Evolutionary conservation across 176 grass and related monocot genomes (phyloP), one percentile per base, ranked within the genome.

Genomic region (Avena eriantha): DNA sequence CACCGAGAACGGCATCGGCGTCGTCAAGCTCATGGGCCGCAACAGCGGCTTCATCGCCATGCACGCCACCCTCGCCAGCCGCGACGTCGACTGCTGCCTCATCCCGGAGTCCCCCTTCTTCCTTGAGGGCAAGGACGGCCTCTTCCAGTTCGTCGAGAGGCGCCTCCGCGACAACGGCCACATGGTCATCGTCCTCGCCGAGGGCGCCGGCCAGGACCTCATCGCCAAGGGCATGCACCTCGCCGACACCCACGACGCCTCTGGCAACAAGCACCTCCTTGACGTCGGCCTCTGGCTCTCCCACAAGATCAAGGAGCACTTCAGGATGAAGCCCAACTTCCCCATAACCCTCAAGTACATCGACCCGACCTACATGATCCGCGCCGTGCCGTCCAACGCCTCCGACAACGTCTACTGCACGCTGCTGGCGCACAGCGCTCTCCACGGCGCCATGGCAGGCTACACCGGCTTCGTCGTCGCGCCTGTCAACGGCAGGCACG

Each of bases 11-110:
- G 93, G 93, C 48, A 76, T 98, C 12, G 96, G 96, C 11, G 71
- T 98, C 24, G 96, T 98, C 35, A 98, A 98, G 84, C 77, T 98
- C 45, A 98, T 98, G 96, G 96, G 93, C 36, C 93, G 96, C n/a
- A 88, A 98, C 81, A 92, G 91, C 34, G 93, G 96, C 10, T 98
- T 98, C 81, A 98, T 98, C 86, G 86, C 96, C 18, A 93, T 95
- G 96, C 87, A 93, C 70, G 91, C 96, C 73, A 98, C 93, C 31
- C 95, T 98, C n/a, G 96, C 96, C 23, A 95, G 91, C 88, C 88
- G 96, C 53, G 96, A 98, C 70, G 96, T 98, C 80, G 96, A 95
- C 59, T 91, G 90, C 83, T 98, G 93, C 90, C 92, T 98, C 73
- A 95, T 98, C 77, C 93, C 93, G 13, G 96, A 98, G 78, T 98